Evolutionary conservation across 2,329 filamentous ascomycete species (phyloP).

Genomic region (Madurella fahalii): DNA sequence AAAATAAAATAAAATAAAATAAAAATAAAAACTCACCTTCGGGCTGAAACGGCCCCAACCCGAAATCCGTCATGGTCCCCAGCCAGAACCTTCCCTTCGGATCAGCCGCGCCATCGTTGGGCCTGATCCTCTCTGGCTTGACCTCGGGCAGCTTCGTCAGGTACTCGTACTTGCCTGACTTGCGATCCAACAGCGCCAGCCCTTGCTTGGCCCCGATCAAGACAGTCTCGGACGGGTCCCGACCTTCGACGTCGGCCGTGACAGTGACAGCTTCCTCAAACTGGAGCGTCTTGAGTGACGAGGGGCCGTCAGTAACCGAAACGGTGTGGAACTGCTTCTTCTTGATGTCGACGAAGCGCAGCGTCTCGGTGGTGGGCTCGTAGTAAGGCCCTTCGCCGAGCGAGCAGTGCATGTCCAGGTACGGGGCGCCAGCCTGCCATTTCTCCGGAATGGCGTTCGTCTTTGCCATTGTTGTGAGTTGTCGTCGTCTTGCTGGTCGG

Average conservation of each 20-base stretch:
- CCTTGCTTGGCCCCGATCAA: constrained; percentile 78
- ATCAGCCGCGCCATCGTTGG: constrained; percentile 83
- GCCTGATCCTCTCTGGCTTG: constrained; percentile 53
- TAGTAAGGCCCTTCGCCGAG: constrained; percentile 74
- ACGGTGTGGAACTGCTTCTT: constrained; percentile 69
- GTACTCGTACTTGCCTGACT: constrained; percentile 51
- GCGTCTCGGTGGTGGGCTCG: constrained; percentile 58
- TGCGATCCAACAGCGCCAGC: constrained; percentile 70
- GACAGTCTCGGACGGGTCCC: constrained; percentile 60
- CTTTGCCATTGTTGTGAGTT: constrained; percentile 29
- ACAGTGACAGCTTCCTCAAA: constrained; percentile 56
- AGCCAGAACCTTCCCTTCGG: constrained; percentile 79
- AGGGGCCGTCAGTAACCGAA: constrained; percentile 58
- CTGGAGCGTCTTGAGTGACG: constrained; percentile 58
- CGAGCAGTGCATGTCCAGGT: constrained; percentile 59
- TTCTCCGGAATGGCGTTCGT: constrained; percentile 35
- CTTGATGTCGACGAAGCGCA: constrained; percentile 82
- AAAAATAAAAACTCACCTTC: constrained; percentile 44
- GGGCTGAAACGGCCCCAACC: constrained; percentile 52
- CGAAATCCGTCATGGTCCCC: constrained; percentile 78
- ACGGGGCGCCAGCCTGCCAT: constrained; percentile 51
- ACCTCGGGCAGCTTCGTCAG: constrained; percentile 43
- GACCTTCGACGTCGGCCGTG: constrained; percentile 73
- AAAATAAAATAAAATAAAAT: background rate
- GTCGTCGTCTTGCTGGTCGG: background rate